Evolutionary conservation across 176 grass and related monocot species (phyloP).

Genomic region (Aegilops bicornis): DNA sequence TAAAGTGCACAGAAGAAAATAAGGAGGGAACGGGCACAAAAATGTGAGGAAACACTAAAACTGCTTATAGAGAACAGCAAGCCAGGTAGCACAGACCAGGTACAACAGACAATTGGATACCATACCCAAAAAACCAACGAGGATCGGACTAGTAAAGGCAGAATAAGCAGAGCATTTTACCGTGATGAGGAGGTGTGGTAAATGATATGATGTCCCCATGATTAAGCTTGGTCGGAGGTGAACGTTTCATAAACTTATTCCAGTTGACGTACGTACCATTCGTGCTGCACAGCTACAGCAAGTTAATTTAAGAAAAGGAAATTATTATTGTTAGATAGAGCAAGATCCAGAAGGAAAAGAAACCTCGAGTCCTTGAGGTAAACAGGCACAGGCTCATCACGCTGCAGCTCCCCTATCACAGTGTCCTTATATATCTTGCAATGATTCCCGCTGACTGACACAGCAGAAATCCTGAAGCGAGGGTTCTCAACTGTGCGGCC

Average conservation of each 20-base stretch:
- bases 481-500: constrained; percentile 51
- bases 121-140: background rate
- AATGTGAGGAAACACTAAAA: background rate
- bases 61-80: background rate
- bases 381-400: constrained; percentile 37
- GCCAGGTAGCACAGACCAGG: background rate
- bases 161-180: constrained; percentile 32
- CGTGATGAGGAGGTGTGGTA: constrained; percentile 48
- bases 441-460: constrained; percentile 58
- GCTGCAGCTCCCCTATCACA: constrained; percentile 37
- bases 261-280: constrained; percentile 90
- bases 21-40: background rate
- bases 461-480: constrained; percentile 50
- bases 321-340: background rate
- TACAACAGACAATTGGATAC: background rate
- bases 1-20: background rate
- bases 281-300: constrained; percentile 52
- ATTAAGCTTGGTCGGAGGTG: constrained; percentile 60
- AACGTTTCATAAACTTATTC: constrained; percentile 55
- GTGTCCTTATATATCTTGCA: constrained; percentile 82
- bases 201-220: constrained; percentile 92
- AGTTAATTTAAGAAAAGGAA: constrained; percentile 31
- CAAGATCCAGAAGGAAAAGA: constrained; percentile 29
- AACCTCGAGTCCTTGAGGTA: constrained; percentile 91
- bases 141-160: background rate